phyloP scores from a whole-genome alignment of 2,329 filamentous ascomycete genomes.

The Pseudopithomyces maydicus region DNA sequence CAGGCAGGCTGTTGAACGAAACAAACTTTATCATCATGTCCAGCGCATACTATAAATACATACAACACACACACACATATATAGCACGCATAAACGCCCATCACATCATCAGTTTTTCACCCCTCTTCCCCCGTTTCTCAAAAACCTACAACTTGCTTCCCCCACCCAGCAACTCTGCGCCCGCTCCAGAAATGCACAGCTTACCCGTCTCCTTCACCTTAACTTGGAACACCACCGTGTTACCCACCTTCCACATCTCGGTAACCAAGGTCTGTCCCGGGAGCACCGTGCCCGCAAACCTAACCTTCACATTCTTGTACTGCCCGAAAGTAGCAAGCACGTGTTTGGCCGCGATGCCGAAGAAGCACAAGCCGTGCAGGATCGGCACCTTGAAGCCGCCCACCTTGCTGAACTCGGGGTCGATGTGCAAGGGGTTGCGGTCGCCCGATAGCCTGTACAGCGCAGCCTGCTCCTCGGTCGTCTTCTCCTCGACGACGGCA shows the following conservation, averaged over 20 bases:
- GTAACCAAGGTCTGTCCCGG: conserved; percentile 87
- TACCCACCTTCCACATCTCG: conserved; percentile 92
- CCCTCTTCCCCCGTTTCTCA: too few relatives aligned
- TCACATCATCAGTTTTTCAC: too few relatives aligned
- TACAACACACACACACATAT: too few relatives aligned
- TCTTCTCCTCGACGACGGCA: conserved; percentile 81
- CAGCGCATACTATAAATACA: too few relatives aligned
- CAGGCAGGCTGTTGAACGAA: too few relatives aligned
- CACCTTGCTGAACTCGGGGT: conserved; percentile 91
- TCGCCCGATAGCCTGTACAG: conserved; percentile 93
- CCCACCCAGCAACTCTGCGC: conserved; percentile 71
- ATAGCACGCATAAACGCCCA: too few relatives aligned
- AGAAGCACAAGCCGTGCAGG: conserved; percentile 94
- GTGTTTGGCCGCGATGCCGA: conserved; percentile 90
- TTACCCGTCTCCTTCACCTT: conserved; percentile 94
- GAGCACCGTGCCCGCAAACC: conserved; percentile 84
- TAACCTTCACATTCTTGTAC: conserved; percentile 90
- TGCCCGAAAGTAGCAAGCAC: conserved; percentile 82
- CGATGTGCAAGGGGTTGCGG: conserved; percentile 94
- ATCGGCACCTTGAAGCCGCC: conserved; percentile 95
- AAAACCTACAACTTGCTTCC: conserved; percentile 49
- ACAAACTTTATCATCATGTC: too few relatives aligned
- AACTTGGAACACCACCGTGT: conserved; percentile 80
- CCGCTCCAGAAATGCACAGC: conserved; percentile 80
- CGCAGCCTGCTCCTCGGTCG: conserved; percentile 87